Conservation (phyloP, 177 flowering plant species). For the Vitis hybrid region DNA sequence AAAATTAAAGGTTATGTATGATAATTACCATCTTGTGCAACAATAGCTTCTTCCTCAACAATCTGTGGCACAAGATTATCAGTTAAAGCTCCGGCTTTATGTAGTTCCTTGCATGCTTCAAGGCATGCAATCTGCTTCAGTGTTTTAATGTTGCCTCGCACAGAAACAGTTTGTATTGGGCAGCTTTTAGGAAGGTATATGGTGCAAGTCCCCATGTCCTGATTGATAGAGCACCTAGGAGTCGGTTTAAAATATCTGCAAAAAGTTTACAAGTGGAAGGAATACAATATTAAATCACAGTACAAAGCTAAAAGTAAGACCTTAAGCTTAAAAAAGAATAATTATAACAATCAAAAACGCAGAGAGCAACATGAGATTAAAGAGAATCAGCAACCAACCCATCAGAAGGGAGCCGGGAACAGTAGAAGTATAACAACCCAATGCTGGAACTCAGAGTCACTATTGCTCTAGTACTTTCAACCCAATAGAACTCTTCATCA, state of each 20-base stretch:
- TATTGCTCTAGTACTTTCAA: slow-evolving; percentile 72
- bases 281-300: background rate
- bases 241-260: slow-evolving; percentile 73
- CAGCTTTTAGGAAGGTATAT: slow-evolving; percentile 71
- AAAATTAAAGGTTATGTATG: background rate
- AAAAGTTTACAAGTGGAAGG: slow-evolving; percentile 1
- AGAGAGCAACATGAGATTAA: background rate
- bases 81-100: slow-evolving; percentile 66
- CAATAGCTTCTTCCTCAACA: slow-evolving; percentile 42
- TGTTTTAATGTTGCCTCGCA: slow-evolving; percentile 33
- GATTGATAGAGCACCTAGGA: slow-evolving; percentile 51
- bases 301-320: background rate
- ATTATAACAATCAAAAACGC: background rate
- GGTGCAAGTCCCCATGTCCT: slow-evolving; percentile 41
- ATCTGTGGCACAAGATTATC: slow-evolving; percentile 76
- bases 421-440: slow-evolving; percentile 59
- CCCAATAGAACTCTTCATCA: slow-evolving; percentile 50
- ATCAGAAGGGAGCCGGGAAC: slow-evolving; percentile 88
- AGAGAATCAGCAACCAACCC: slow-evolving; percentile 41
- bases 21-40: slow-evolving; percentile 44
- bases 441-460: slow-evolving; percentile 66
- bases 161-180: slow-evolving; percentile 51
- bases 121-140: slow-evolving; percentile 69
- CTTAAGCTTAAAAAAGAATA: background rate
- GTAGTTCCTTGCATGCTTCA: slow-evolving; percentile 80